Conservation (phyloP, 2,329 filamentous ascomycete genomes). For the Simplicillium sp. region DNA sequence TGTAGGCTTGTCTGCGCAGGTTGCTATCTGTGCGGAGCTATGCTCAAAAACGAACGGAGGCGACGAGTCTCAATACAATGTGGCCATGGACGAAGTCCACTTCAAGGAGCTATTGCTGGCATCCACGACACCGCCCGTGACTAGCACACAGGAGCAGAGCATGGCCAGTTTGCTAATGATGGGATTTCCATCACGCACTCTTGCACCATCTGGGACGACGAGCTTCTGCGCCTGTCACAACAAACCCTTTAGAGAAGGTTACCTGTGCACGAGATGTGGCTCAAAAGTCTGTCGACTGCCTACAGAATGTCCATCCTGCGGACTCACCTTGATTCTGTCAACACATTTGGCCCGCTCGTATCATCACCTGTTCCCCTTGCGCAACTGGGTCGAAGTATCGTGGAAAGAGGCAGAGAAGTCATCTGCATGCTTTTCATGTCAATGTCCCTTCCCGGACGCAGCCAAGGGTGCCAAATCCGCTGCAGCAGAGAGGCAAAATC, state of each 20-base stretch:
- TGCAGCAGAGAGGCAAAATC: slow-evolving; percentile 11
- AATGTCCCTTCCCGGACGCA: slow-evolving; percentile 56
- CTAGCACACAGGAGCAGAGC: slow-evolving; percentile 52
- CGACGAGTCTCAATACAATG: slow-evolving; percentile 65
- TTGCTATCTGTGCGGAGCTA: slow-evolving; percentile 86
- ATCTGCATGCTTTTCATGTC: slow-evolving; percentile 68
- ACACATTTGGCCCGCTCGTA: slow-evolving; percentile 91
- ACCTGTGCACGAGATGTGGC: slow-evolving; percentile 80
- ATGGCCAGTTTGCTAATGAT: slow-evolving; percentile 77
- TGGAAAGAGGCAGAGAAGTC: slow-evolving; percentile 63
- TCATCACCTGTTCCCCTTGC: slow-evolving; percentile 82
- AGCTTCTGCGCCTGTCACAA: slow-evolving; percentile 90
- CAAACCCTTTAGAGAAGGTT: slow-evolving; percentile 71
- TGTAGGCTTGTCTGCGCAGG: slow-evolving; percentile 82
- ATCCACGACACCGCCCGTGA: slow-evolving; percentile 81
- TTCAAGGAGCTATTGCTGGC: slow-evolving; percentile 83
- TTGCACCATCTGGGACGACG: slow-evolving; percentile 54
- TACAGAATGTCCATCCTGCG: slow-evolving; percentile 83
- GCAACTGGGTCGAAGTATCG: slow-evolving; percentile 83
- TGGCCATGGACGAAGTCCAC: slow-evolving; percentile 69
- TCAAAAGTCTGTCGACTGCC: slow-evolving; percentile 86
- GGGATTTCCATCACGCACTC: slow-evolving; percentile 86
- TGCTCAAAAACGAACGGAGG: slow-evolving; percentile 81
- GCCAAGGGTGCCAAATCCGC: slow-evolving; percentile 17
- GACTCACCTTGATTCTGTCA: slow-evolving; percentile 84